Evolutionary conservation across 2,329 filamentous ascomycete genomes (phyloP), one percentile per base, ranked within the genome.

Genomic region (Alternaria rosae): DNA sequence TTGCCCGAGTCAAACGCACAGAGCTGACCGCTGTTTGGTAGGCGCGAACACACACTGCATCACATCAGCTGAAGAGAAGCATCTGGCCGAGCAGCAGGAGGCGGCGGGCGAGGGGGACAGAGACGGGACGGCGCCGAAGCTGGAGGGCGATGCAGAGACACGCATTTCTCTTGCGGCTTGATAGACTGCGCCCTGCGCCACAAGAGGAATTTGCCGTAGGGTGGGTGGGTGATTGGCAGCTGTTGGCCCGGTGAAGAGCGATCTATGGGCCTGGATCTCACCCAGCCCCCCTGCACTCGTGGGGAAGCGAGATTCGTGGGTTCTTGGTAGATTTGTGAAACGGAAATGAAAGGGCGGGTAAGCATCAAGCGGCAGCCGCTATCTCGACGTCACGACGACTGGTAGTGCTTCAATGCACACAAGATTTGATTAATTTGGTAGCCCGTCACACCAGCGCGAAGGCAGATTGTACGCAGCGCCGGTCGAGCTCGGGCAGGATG

Each of bases 31-130:
- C 57, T 54, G 56, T 45, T 62, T 57, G 50, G 25, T 57, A 78
- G 77, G 77, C 25, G 92, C 93, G 45, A 97, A 97, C 78, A 93
- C 96, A 84, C 87, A 91, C 70, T 95, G 92, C 80, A 94, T 98
- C 78, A 90, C 89, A 61, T 88, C 89, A 54, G 94, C 94, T 2
- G 94, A 97, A 82, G 86, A 90, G 77, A 84, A 86, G 77, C 88
- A 90, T 78, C 76, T 85, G 65, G 83, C 80, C 65, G 81, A 83
- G 74, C 80, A 83, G 72, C 58, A 65, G n/a, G 73, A 62, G 35
- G 25, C 28, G 13, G 48, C 20, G 9, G 69, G 61, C 35, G 63
- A 72, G 17, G 61, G 43, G 43, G 65, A 60, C 21, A 48, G 57
- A 55, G 54, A 59, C 38, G 52, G 59, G 54, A 44, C 53, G 38